Conservation (phyloP, 768 basidiomycete species). For the Tulasnella sp. region DNA sequence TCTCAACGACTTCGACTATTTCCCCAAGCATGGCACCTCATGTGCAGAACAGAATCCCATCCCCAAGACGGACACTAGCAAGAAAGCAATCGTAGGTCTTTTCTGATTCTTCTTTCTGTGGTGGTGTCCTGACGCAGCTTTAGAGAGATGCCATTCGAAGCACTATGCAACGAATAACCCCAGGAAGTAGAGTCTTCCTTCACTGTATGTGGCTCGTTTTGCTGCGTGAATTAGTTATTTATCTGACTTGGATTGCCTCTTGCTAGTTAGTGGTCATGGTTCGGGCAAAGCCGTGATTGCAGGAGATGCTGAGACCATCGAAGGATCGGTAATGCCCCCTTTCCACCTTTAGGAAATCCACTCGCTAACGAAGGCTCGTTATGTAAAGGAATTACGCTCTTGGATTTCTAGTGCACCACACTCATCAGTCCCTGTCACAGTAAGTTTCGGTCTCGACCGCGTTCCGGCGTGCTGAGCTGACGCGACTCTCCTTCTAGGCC, state of each 20-base stretch:
- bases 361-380: neutral
- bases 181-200: neutral
- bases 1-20: neutral
- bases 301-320: neutral
- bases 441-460: neutral
- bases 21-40: neutral
- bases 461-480: neutral
- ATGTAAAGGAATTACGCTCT: neutral
- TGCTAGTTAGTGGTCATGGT: neutral
- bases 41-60: neutral
- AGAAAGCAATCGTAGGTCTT: neutral
- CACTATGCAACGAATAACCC: neutral
- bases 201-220: neutral
- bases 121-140: neutral
- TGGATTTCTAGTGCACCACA: neutral
- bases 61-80: neutral
- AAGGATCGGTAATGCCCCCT: neutral
- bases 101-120: neutral
- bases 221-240: no score
- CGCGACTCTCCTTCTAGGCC: neutral
- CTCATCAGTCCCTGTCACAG: neutral
- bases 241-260: neutral
- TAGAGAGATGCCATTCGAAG: neutral
- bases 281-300: neutral
- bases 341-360: neutral